Evolutionary conservation across 106 monocot genomes (phyloP).

Genomic region (Ottelia alismoides): DNA sequence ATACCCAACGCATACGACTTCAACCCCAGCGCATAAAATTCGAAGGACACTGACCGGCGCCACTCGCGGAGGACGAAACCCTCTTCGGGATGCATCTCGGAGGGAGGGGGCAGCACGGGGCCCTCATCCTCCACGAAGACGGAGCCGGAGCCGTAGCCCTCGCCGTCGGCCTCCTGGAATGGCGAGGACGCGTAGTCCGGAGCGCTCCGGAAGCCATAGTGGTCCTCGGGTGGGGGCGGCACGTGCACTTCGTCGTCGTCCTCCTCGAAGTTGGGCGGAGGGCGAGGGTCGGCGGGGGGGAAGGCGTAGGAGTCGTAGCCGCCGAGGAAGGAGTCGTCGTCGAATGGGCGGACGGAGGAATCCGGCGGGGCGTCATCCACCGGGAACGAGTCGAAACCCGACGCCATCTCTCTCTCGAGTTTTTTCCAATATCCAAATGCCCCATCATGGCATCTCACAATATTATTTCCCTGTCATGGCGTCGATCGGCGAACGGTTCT

Average conservation of each 20-base stretch:
- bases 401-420: background rate
- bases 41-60: conserved; percentile 14
- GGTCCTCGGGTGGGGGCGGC: no score
- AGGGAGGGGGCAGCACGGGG: conserved; percentile 10
- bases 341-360: conserved; percentile 2
- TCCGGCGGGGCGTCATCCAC: background rate
- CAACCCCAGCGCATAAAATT: no score
- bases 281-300: background rate
- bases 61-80: conserved; percentile 15
- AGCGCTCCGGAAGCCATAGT: no score
- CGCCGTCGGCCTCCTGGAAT: background rate
- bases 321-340: no score
- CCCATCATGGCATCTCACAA: no score
- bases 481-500: no score
- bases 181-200: no score
- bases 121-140: no score
- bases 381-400: background rate
- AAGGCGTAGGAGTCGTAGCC: background rate
- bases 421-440: no score
- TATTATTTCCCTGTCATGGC: no score
- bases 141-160: background rate
- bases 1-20: no score
- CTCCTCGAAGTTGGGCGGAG: background rate
- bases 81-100: conserved; percentile 12
- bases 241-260: conserved; percentile 4